Evolutionary conservation across 192 early-diverging fungal species (phyloP), one percentile per base, ranked within the genome.

Genomic region (Coemansia sp.): DNA sequence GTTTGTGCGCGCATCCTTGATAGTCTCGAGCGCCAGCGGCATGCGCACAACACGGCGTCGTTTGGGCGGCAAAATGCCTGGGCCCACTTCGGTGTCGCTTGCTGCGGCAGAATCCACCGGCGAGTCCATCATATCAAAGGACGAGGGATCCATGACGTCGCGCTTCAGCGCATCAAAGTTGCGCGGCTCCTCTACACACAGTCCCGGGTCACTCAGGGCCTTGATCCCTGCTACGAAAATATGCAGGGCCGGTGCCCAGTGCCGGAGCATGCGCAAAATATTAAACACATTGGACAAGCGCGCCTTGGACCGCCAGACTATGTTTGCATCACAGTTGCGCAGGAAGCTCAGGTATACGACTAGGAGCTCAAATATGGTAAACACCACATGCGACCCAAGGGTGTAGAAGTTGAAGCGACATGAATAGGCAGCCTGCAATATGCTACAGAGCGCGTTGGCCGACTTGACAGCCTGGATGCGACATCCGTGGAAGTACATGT

Each of bases 401-500:
- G 67, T 69, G 55, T 69, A 69, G 11, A 69, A 58, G 35, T 62
- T 69, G 50, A 69, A 62, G 37, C 52, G 45, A 54, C 67, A 69
- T 28, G 55, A 28, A 24, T 69, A 58, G 1, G 59, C 49, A 9
- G 59, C 59, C 35, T 62, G 67, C 26, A 60, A 39, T 4, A 69
- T 47, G 50, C 57, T 57, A 18, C 67, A 69, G 33, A 69, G 50
- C 37, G 67, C 57, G 40, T 58, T 62, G 19, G 67, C 59, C 0
- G 67, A 69, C 29, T 55, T 53, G 3, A 54, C 22, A 1, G 67
- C 67, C 34, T 69, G 67, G 38, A 69, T 58, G 9, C 67, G 67
- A 15, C 67, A 69, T 9, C 67, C 55, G 41, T 69, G 67, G 34
- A 69, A 69, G 23, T 58, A 58, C 53, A 69, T 62, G 50, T 69